These are phyloP conservation scores for Pythium folliculosum DNA, from an alignment of 352 stramenopile genomes.

Conservation along the genomic window DNA sequence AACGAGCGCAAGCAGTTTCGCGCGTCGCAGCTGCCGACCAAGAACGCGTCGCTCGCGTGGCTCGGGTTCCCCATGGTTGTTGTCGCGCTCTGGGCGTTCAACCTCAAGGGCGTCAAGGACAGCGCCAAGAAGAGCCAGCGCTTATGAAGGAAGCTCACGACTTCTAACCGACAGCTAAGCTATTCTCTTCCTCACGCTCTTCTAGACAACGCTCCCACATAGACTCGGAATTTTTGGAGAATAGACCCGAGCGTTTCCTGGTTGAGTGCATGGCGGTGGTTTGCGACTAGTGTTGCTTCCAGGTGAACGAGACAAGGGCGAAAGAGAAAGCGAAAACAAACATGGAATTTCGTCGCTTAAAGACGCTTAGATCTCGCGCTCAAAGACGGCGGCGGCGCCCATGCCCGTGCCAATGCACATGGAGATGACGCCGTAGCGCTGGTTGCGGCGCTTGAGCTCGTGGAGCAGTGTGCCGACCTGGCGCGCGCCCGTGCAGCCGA, in stretches of 20 bases:
- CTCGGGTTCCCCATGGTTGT: slow-evolving; percentile 59
- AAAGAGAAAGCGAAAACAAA: background rate
- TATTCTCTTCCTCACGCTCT: background rate
- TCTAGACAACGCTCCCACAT: background rate
- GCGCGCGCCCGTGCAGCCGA: slow-evolving; percentile 89
- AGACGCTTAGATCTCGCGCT: slow-evolving; percentile 56
- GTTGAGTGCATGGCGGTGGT: too few relatives aligned
- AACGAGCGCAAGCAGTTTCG: slow-evolving; percentile 71
- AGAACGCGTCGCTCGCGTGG: slow-evolving; percentile 61
- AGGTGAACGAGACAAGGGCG: too few relatives aligned
- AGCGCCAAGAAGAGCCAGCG: slow-evolving; percentile 39
- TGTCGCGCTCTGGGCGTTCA: slow-evolving; percentile 60
- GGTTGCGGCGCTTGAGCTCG: slow-evolving; percentile 88
- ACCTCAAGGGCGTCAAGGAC: slow-evolving; percentile 57
- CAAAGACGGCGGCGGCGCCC: slow-evolving; percentile 92
- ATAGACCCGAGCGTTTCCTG: background rate
- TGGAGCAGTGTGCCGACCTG: slow-evolving; percentile 92
- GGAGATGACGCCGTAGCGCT: slow-evolving; percentile 88
- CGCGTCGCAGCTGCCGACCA: slow-evolving; percentile 59
- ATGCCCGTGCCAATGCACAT: slow-evolving; percentile 97
- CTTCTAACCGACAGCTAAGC: background rate
- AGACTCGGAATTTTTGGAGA: background rate
- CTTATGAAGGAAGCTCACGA: slow-evolving; percentile 13
- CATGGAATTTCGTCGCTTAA: background rate
- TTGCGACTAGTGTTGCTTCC: too few relatives aligned